Evolutionary conservation across 345 rosid genomes (phyloP).

Genomic region (Hevea brasiliensis): DNA sequence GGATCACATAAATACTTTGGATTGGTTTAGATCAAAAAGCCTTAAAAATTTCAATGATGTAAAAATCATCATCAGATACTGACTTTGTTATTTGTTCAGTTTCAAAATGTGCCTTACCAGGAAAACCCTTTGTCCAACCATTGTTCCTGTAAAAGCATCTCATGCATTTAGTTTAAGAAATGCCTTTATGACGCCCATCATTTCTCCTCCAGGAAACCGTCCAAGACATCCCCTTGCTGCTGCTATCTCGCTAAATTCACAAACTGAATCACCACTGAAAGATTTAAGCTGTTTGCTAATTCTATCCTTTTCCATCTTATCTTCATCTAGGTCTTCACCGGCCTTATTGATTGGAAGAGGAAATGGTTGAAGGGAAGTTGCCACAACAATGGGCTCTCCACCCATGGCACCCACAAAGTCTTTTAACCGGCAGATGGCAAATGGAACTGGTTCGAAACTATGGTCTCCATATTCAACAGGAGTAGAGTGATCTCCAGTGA

Average conservation of each 20-base stretch:
- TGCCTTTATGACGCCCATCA: constrained; percentile 67
- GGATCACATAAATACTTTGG: neutral
- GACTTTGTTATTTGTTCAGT: neutral
- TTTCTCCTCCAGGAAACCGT: constrained; percentile 85
- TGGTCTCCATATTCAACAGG: constrained; percentile 97
- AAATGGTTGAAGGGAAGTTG: constrained; percentile 74
- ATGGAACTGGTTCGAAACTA: constrained; percentile 93
- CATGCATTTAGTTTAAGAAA: constrained; percentile 36
- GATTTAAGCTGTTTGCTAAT: constrained; percentile 30
- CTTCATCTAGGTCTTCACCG: constrained; percentile 43
- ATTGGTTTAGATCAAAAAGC: neutral
- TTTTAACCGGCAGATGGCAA: constrained; percentile 62
- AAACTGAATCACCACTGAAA: constrained; percentile 71
- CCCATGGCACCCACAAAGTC: constrained; percentile 76
- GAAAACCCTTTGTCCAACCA: neutral
- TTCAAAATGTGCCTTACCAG: neutral
- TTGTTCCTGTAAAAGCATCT: neutral
- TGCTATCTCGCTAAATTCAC: constrained; percentile 66
- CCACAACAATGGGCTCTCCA: constrained; percentile 53
- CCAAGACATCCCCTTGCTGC: constrained; percentile 95
- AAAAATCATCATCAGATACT: neutral
- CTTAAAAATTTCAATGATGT: neutral
- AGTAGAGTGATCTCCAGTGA: constrained; percentile 95
- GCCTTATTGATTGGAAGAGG: constrained; percentile 63
- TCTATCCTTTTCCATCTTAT: constrained; percentile 16